Conservation (phyloP, 805 yeast species). For the Candida pseudofarinosa region DNA sequence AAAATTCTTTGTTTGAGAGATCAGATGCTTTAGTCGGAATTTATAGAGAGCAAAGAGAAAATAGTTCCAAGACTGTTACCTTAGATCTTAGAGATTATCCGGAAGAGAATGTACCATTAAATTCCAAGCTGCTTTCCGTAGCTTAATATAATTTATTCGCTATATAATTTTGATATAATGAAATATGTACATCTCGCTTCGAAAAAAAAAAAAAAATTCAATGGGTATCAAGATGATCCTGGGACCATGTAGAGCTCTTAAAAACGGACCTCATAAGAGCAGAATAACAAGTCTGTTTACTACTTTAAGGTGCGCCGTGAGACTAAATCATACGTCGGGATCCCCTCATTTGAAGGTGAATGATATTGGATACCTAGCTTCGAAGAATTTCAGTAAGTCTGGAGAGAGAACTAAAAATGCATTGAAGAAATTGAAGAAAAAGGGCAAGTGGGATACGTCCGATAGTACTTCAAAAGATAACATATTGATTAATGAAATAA, state of each 20-base stretch:
- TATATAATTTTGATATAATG: neutral
- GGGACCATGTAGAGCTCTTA: neutral
- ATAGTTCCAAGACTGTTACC: conserved; percentile 70
- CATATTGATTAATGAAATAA: conserved; percentile 22
- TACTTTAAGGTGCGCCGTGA: neutral
- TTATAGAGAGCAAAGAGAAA: conserved; percentile 72
- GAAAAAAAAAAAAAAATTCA: neutral
- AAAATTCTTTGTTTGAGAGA: conserved; percentile 79
- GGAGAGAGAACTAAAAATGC: neutral
- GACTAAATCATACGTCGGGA: neutral
- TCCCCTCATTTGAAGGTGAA: too few species aligned
- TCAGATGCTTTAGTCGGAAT: conserved; percentile 93
- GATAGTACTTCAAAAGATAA: conserved; percentile 26
- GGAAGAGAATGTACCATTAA: conserved; percentile 20
- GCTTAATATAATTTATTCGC: conserved; percentile 1
- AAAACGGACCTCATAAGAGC: neutral
- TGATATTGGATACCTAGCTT: too few species aligned
- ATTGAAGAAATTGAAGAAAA: conserved; percentile 10
- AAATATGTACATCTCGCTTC: neutral
- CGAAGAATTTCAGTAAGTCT: neutral
- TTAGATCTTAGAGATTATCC: conserved; percentile 66
- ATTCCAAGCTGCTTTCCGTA: conserved; percentile 3
- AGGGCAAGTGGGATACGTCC: conserved; percentile 27
- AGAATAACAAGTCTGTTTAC: neutral
- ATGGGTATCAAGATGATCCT: neutral